Conservation (phyloP, 2,329 filamentous ascomycete species). For the Colletotrichum tabaci region DNA sequence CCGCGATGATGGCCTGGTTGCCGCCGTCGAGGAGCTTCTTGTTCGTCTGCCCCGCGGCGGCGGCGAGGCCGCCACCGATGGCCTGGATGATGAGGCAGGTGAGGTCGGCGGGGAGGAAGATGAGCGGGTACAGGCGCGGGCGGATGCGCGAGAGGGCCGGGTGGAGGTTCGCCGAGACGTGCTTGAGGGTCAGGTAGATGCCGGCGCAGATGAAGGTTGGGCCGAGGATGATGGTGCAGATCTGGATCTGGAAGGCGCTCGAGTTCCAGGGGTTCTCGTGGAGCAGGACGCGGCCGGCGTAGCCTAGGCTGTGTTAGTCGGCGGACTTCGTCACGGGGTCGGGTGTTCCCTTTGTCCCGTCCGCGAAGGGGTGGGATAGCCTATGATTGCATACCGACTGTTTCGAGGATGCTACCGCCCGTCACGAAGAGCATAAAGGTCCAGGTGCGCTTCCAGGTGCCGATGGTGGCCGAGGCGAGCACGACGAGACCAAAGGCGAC, state of each 20-base stretch:
- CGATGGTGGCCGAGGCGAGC: constrained; percentile 59
- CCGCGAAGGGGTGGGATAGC: background rate
- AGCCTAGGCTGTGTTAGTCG: constrained; percentile 56
- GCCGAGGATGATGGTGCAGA: constrained; percentile 72
- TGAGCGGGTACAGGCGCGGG: constrained; percentile 66
- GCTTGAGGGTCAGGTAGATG: constrained; percentile 76
- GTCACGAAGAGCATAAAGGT: constrained; percentile 66
- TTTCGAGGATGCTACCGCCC: constrained; percentile 66
- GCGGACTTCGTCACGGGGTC: background rate
- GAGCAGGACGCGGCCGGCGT: constrained; percentile 66
- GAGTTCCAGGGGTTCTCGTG: constrained; percentile 69
- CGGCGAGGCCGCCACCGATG: constrained; percentile 70
- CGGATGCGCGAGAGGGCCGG: constrained; percentile 66
- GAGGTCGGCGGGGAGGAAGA: constrained; percentile 73
- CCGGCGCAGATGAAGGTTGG: constrained; percentile 73
- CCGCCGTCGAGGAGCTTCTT: constrained; percentile 58
- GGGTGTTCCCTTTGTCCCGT: constrained; percentile 15
- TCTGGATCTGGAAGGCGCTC: constrained; percentile 70
- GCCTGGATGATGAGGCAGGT: constrained; percentile 72
- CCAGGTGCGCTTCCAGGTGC: constrained; percentile 68
- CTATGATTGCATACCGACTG: constrained; percentile 57
- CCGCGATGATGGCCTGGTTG: constrained; percentile 68
- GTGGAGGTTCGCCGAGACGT: constrained; percentile 66
- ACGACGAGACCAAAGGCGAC: constrained; percentile 63
- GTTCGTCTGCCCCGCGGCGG: constrained; percentile 60